These are phyloP conservation scores for Cercospora zeina DNA, from an alignment of 2,329 filamentous ascomycete species.

Conservation along the genomic window DNA sequence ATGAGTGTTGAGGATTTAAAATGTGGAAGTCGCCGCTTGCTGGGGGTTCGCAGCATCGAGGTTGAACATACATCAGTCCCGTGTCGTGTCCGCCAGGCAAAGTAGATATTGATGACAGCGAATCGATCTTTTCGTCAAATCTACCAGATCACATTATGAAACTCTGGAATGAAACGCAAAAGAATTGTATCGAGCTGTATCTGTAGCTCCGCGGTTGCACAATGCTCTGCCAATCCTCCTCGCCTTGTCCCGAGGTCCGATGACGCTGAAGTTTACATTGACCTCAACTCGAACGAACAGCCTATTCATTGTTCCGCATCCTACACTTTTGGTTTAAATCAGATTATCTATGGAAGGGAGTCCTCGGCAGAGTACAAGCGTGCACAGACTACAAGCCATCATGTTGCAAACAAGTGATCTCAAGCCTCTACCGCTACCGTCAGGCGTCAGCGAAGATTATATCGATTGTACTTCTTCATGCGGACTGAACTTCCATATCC, in stretches of 20 bases:
- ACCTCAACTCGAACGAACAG: constrained; percentile 3
- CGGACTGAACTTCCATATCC: constrained; percentile 62
- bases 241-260: constrained; percentile 14
- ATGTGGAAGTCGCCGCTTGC: too few relatives aligned
- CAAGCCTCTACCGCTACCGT: constrained; percentile 56
- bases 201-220: background rate
- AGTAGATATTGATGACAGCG: too few relatives aligned
- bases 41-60: too few relatives aligned
- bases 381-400: constrained; percentile 7
- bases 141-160: too few relatives aligned
- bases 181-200: too few relatives aligned
- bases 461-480: constrained; percentile 55
- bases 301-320: background rate
- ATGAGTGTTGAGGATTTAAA: too few relatives aligned
- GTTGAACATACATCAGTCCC: too few relatives aligned
- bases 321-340: background rate
- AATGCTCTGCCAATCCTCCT: background rate
- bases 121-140: too few relatives aligned
- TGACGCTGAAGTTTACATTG: background rate
- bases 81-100: too few relatives aligned
- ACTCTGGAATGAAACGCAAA: too few relatives aligned
- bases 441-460: constrained; percentile 57
- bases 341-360: background rate
- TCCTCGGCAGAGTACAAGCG: background rate
- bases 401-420: constrained; percentile 31